Evolutionary conservation across 352 stramenopile genomes (phyloP).

Genomic region (Phytopythium boreale): DNA sequence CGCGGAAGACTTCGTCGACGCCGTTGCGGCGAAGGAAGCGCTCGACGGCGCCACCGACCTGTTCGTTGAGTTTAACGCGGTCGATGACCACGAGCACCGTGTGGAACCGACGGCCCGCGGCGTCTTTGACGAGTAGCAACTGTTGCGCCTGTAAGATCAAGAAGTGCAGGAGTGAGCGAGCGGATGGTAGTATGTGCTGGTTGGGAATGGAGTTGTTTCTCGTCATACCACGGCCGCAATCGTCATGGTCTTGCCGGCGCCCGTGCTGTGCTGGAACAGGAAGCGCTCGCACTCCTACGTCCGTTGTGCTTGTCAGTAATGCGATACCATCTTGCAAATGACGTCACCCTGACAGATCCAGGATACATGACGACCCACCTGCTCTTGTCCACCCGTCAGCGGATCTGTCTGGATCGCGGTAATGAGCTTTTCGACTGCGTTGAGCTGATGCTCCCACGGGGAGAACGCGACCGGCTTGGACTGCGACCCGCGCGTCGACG

Average conservation of each 20-base stretch:
- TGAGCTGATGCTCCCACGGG: conserved; percentile 65
- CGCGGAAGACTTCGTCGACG: conserved; percentile 64
- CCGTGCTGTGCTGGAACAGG: conserved; percentile 80
- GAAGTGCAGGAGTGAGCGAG: background rate
- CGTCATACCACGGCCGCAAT: conserved; percentile 53
- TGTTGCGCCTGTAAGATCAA: conserved; percentile 42
- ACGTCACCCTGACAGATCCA: background rate
- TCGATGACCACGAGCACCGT: conserved; percentile 77
- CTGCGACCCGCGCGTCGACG: conserved; percentile 24
- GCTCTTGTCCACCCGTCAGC: conserved; percentile 1
- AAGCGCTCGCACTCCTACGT: conserved; percentile 31
- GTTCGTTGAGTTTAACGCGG: conserved; percentile 81
- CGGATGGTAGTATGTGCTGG: background rate
- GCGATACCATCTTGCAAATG: background rate
- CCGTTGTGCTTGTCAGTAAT: background rate
- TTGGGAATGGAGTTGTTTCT: background rate
- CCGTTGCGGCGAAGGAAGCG: conserved; percentile 70
- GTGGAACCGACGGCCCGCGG: conserved; percentile 45
- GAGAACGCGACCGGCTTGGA: conserved; percentile 27
- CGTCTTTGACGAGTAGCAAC: conserved; percentile 56
- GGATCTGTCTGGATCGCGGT: conserved; percentile 27
- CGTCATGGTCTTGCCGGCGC: conserved; percentile 77
- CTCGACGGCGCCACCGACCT: conserved; percentile 72
- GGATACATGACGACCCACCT: background rate
- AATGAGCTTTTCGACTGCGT: conserved; percentile 54